Conservation (phyloP, 106 monocot genomes). For the Allium cepa region DNA sequence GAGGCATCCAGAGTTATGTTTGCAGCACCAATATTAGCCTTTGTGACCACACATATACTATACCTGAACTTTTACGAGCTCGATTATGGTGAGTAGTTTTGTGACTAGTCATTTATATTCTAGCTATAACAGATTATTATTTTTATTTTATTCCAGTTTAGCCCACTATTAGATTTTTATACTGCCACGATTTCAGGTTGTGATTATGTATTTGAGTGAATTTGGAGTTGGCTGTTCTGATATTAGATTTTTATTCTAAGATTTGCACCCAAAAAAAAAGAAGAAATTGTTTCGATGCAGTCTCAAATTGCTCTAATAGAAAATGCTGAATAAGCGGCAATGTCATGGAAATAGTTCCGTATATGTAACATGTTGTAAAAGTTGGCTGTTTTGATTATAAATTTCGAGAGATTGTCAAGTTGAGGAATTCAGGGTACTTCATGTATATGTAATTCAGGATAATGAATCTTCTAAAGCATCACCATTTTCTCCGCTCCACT, state of each 20-base stretch:
- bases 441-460: no score
- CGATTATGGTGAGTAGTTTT: conserved; percentile 62
- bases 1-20: conserved; percentile 93
- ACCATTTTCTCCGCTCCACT: no score
- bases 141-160: background rate
- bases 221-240: no score
- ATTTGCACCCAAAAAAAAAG: background rate
- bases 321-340: no score
- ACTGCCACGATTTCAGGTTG: background rate
- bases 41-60: conserved; percentile 86
- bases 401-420: no score
- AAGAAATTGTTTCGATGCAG: no score
- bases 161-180: background rate
- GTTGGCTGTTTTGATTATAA: no score
- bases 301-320: no score
- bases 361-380: no score
- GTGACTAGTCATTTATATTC: background rate
- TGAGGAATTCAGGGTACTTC: no score
- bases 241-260: background rate
- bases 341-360: no score
- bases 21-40: conserved; percentile 81
- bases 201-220: background rate
- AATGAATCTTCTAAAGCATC: no score
- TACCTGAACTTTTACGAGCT: conserved; percentile 91
- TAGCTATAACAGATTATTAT: background rate